Evolutionary conservation across 2,329 filamentous ascomycete genomes (phyloP).

Genomic region (Arthrobotrys megalospora): DNA sequence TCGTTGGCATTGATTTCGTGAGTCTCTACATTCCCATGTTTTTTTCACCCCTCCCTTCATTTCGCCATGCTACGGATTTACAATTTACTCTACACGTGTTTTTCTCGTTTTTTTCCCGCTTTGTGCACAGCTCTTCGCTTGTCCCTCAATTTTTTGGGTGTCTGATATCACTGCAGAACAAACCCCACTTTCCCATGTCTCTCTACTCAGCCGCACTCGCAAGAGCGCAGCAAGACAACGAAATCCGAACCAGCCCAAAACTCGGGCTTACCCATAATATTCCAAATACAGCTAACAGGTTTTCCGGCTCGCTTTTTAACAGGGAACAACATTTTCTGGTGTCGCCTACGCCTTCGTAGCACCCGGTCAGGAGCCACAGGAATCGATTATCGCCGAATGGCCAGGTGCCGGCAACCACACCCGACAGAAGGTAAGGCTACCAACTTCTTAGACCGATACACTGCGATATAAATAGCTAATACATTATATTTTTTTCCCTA

Average conservation of each 20-base stretch:
- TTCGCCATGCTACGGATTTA: background rate
- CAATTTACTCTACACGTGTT: conserved; percentile 23
- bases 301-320: conserved; percentile 1
- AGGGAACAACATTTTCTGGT: conserved; percentile 98
- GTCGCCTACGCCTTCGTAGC: conserved; percentile 88
- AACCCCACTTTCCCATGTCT: conserved; percentile 50
- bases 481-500: conserved; percentile 66
- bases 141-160: conserved; percentile 28
- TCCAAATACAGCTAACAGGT: conserved; percentile 42
- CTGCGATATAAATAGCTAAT: conserved; percentile 25
- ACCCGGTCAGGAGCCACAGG: conserved; percentile 92
- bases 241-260: background rate
- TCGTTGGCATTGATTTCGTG: conserved; percentile 99
- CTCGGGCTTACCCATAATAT: conserved; percentile 32
- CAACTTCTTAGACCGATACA: background rate
- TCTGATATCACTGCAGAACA: conserved; percentile 55
- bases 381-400: conserved; percentile 99
- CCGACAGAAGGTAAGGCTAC: conserved; percentile 87
- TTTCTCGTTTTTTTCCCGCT: background rate
- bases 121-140: conserved; percentile 11
- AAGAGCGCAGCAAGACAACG: conserved; percentile 36
- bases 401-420: conserved; percentile 96
- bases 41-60: background rate
- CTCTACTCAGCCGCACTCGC: conserved; percentile 57
- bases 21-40: conserved; percentile 65